phyloP scores from a whole-genome alignment of 2,329 filamentous ascomycete species.

The Pseudocercospora eumusae region DNA sequence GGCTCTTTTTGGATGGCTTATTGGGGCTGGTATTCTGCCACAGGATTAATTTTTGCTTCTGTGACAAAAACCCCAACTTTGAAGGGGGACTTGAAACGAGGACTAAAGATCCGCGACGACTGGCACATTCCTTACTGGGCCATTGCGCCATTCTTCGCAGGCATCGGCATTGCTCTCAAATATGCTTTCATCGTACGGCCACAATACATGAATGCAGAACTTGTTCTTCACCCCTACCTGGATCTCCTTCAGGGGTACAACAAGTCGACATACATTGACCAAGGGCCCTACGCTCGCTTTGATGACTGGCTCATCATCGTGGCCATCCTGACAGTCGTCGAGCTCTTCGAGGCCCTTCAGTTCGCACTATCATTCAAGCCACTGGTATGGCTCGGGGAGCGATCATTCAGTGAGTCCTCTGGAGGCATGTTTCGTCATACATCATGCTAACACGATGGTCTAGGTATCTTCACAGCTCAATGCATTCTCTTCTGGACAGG shows the following conservation, averaged over 20 bases:
- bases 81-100: slow-evolving; percentile 26
- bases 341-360: slow-evolving; percentile 25
- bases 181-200: slow-evolving; percentile 33
- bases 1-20: slow-evolving; percentile 38
- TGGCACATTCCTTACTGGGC: slow-evolving; percentile 29
- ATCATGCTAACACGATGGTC: slow-evolving; percentile 1
- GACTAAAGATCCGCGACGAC: slow-evolving; percentile 28
- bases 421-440: background rate
- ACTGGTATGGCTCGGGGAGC: slow-evolving; percentile 32
- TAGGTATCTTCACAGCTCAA: slow-evolving; percentile 36
- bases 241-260: slow-evolving; percentile 30
- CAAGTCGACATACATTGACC: slow-evolving; percentile 19
- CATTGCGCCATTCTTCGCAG: slow-evolving; percentile 19
- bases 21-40: slow-evolving; percentile 38
- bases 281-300: slow-evolving; percentile 33
- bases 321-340: slow-evolving; percentile 30
- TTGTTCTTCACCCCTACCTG: slow-evolving; percentile 35
- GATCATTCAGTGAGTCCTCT: slow-evolving; percentile 34
- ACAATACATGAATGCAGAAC: slow-evolving; percentile 31
- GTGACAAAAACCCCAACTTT: slow-evolving; percentile 27
- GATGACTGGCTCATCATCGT: slow-evolving; percentile 38
- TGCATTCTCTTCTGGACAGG: slow-evolving; percentile 36
- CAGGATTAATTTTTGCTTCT: slow-evolving; percentile 35
- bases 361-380: slow-evolving; percentile 31
- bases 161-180: slow-evolving; percentile 33